These are phyloP conservation scores for Candolleomyces aberdarensis DNA, from an alignment of 768 basidiomycete genomes.

Conservation along the genomic window DNA sequence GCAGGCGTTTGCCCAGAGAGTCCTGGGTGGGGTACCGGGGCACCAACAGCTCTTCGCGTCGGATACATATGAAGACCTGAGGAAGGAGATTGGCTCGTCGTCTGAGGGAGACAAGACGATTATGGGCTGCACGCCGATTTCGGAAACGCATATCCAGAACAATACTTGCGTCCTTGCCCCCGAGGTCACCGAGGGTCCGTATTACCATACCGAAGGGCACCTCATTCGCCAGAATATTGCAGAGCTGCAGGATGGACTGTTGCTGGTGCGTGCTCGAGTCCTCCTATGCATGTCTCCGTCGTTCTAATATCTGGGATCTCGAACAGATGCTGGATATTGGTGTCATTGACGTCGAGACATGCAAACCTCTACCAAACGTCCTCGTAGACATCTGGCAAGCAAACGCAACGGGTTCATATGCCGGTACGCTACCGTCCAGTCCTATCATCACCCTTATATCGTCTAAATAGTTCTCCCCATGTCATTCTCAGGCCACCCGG, in stretches of 20 bases:
- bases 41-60: constrained; percentile 43
- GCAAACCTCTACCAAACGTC: constrained; percentile 50
- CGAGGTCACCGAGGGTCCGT: constrained; percentile 53
- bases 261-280: constrained; percentile 35
- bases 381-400: constrained; percentile 62
- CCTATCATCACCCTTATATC: neutral
- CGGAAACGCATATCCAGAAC: constrained; percentile 48
- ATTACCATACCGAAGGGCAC: constrained; percentile 48
- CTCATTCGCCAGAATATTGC: constrained; percentile 54
- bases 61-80: constrained; percentile 31
- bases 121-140: constrained; percentile 45
- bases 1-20: constrained; percentile 44
- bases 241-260: constrained; percentile 47
- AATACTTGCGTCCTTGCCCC: constrained; percentile 54
- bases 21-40: constrained; percentile 35
- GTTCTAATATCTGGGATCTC: neutral
- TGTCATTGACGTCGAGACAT: constrained; percentile 57
- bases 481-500: constrained; percentile 37
- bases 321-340: constrained; percentile 49
- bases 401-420: constrained; percentile 53
- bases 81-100: constrained; percentile 17
- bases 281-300: neutral
- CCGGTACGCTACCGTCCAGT: constrained; percentile 30
- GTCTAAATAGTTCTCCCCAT: neutral
- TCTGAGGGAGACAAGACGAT: constrained; percentile 27